Evolutionary conservation across 2,329 filamentous ascomycete genomes (phyloP), one percentile per base, ranked within the genome.

Genomic region (Fusarium beomiforme): DNA sequence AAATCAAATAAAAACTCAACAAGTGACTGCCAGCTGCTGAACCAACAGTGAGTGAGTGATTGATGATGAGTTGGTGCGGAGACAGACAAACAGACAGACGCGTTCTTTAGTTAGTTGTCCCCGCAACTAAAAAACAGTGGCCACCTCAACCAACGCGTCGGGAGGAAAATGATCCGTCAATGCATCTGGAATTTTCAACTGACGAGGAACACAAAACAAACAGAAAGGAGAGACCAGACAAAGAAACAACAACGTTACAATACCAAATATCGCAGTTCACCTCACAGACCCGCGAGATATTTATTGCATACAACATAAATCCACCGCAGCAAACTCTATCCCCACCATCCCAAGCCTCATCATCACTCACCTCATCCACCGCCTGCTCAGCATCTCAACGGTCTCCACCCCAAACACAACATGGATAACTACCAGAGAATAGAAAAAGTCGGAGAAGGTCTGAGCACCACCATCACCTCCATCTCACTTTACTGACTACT

Each of bases 371-470:
- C 61, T 53, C 62, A 47, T 24, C 21, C 29, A 29, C 16, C 23
- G 8, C 43, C 26, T n/a, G n/a, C n/a, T n/a, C 42, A 54, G n/a
- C 37, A 47, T 24, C 53, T 37, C 29, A 43, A 14, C 29, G 26
- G 41, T 41, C 63, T 37, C 63, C 64, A 66, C 62, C 62, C 31
- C 23, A 43, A 44, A 21, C 16, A 8, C 47, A 73, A 63, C 75
- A 97, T 97, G 94, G 94, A 97, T 82, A 97, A 97, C 84, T 97
- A 97, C 82, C 93, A 97, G 84, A 97, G 97, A 85, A 89, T 97
- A 79, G 95, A 97, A 85, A 97, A 97, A 87, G 94, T 97, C 78
- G 94, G 94, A 82, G 94, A 97, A 89, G 94, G 94, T 96, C 77
- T 68, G 12, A 16, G 3, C 9, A 19, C 3, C 37, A 41, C 21